A percentile compares a stretch with the other conserved stretches of the same genome.
phyloP scores from a whole-genome alignment of 129 eudicot species.

The Sambucus nigra region DNA sequence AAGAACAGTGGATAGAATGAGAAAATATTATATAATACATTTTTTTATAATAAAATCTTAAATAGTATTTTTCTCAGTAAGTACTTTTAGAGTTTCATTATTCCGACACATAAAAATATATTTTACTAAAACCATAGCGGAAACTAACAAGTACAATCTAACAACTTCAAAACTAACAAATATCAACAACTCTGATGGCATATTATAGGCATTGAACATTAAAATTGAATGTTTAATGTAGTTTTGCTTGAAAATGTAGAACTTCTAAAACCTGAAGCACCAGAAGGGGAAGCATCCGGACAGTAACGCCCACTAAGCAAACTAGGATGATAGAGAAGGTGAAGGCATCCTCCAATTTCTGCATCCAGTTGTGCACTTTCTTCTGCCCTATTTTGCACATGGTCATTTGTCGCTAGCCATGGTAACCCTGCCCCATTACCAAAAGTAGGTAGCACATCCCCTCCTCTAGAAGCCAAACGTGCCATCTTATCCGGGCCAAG shows the following conservation, averaged over 20 bases:
- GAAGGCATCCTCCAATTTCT: conserved; percentile 77
- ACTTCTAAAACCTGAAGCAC: conserved; percentile 67
- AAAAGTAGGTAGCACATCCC: conserved; percentile 88
- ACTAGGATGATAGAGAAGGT: conserved; percentile 92
- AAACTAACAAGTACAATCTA: not conserved
- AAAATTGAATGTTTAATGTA: not conserved
- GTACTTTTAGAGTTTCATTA: no score
- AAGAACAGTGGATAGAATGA: no score
- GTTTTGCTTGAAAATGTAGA: conserved; percentile 12
- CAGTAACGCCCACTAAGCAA: conserved; percentile 92
- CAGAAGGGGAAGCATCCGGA: conserved; percentile 99
- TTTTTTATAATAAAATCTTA: no score
- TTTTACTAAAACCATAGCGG: not conserved
- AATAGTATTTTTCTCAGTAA: no score
- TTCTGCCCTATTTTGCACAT: conserved; percentile 66
- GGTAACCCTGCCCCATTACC: conserved; percentile 88
- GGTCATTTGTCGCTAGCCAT: conserved; percentile 78
- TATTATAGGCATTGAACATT: not conserved
- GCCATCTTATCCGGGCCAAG: conserved; percentile 92
- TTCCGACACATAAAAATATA: not conserved
- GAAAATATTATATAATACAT: no score
- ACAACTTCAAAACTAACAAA: not conserved
- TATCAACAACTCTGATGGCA: not conserved
- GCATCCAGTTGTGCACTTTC: conserved; percentile 80
- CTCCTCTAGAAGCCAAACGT: conserved; percentile 91